Percentiles rank a stretch among this genome's conserved stretches.
These are phyloP conservation scores for Spencermartinsiella europaea DNA, from an alignment of 805 yeast species.

Conservation along the genomic window DNA sequence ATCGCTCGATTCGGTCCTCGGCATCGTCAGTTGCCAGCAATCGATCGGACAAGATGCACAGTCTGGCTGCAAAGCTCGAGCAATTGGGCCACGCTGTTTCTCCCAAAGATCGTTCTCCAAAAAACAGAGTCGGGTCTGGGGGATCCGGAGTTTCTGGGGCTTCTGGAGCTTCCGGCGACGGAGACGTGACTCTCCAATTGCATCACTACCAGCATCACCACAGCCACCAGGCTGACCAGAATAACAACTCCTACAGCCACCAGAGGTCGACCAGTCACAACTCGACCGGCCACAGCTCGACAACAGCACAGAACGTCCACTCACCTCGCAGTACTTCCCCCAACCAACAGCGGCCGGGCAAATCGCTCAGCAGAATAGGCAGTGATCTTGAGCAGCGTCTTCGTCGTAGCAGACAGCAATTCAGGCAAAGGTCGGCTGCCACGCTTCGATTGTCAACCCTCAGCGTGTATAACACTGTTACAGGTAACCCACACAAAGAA, in stretches of 20 bases:
- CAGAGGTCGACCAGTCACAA: too few species aligned
- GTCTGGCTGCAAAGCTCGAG: not conserved
- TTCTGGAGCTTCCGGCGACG: not conserved
- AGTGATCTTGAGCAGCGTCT: conserved; percentile 12
- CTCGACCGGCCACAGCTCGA: too few species aligned
- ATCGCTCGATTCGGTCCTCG: not conserved
- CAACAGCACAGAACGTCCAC: not conserved
- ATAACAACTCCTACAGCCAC: too few species aligned
- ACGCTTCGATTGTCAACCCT: conserved; percentile 8
- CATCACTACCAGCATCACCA: not conserved
- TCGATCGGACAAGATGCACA: not conserved
- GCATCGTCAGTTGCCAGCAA: not conserved
- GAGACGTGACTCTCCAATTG: not conserved
- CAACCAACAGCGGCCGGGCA: not conserved
- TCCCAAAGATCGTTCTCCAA: not conserved
- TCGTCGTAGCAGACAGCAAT: conserved; percentile 10
- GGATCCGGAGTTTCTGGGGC: too few species aligned
- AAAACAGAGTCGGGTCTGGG: not conserved
- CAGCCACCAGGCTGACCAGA: not conserved
- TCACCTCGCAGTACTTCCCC: not conserved
- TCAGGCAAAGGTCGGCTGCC: conserved; percentile 11
- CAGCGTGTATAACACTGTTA: conserved; percentile 3
- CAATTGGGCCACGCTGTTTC: not conserved
- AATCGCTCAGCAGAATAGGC: conserved; percentile 8
- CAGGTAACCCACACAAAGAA: not conserved